Percentiles rank a stretch among this genome's conserved stretches.
These are phyloP conservation scores for Pichia nakasei DNA, from an alignment of 805 yeast genomes.

Conservation along the genomic window DNA sequence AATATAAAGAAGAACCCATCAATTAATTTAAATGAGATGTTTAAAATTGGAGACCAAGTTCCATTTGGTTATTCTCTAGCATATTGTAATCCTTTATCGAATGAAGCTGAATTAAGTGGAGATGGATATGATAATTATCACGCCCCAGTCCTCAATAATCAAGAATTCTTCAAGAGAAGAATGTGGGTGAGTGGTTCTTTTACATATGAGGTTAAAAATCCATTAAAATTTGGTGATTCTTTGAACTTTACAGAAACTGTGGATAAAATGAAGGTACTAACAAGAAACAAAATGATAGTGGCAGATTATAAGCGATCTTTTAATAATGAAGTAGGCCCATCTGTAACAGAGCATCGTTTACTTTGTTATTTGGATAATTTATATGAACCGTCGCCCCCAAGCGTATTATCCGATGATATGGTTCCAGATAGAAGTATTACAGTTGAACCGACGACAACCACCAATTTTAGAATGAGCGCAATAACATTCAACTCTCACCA, in stretches of 20 bases:
- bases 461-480: conserved; percentile 59
- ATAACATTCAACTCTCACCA: conserved; percentile 76
- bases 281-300: conserved; percentile 31
- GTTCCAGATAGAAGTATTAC: conserved; percentile 20
- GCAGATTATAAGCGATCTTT: conserved; percentile 51
- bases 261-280: conserved; percentile 27
- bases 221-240: conserved; percentile 29
- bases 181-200: conserved; percentile 78
- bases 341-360: conserved; percentile 45
- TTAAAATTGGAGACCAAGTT: conserved; percentile 15
- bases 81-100: conserved; percentile 52
- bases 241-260: conserved; percentile 49
- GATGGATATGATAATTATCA: conserved; percentile 84
- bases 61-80: conserved; percentile 58
- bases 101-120: conserved; percentile 37
- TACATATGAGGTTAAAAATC: conserved; percentile 26
- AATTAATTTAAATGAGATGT: conserved; percentile 3
- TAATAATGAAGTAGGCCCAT: conserved; percentile 17
- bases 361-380: conserved; percentile 50
- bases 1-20: too few species aligned
- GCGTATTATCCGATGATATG: neutral
- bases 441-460: conserved; percentile 32
- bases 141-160: conserved; percentile 38
- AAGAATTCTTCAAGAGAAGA: conserved; percentile 41
- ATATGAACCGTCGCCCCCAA: conserved; percentile 6